These are phyloP conservation scores for Colletotrichum sojae DNA, from an alignment of 2,329 filamentous ascomycete genomes.

Conservation along the genomic window DNA sequence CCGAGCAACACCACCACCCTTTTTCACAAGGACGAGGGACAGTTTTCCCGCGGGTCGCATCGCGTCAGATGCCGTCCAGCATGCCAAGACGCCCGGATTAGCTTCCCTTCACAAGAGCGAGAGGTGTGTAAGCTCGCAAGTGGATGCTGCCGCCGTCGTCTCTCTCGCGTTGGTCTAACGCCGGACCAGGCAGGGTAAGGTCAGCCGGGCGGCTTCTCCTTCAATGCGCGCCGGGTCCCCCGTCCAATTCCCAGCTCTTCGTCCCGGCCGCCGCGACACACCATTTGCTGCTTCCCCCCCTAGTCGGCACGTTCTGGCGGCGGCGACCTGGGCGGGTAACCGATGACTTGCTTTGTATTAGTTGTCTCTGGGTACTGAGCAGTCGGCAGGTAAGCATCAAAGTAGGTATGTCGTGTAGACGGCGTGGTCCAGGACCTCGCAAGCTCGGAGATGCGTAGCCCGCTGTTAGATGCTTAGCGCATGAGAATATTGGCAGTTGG, in stretches of 20 bases:
- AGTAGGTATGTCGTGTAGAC: too few relatives aligned
- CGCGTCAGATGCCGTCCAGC: conserved; percentile 4
- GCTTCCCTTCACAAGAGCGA: neutral
- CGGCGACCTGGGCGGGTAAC: conserved; percentile 15
- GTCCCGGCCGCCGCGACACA: conserved; percentile 26
- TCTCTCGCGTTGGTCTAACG: conserved; percentile 26
- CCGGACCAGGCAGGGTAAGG: conserved; percentile 29
- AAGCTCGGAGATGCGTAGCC: conserved; percentile 7
- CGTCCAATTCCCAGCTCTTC: conserved; percentile 17
- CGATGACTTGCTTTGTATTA: conserved; percentile 6
- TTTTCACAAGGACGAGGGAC: neutral
- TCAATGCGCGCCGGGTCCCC: conserved; percentile 30
- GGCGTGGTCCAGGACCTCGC: too few relatives aligned
- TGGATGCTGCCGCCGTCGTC: conserved; percentile 36
- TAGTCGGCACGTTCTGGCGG: conserved; percentile 23
- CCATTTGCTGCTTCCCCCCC: conserved; percentile 7
- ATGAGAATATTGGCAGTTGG: conserved; percentile 30
- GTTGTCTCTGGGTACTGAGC: too few relatives aligned
- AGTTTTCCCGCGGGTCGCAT: neutral
- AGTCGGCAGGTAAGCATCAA: too few relatives aligned
- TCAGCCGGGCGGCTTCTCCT: conserved; percentile 30
- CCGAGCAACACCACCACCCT: neutral
- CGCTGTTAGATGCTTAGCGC: conserved; percentile 25
- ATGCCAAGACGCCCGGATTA: conserved; percentile 15
- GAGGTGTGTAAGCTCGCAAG: conserved; percentile 23